phyloP scores from a whole-genome alignment of 805 yeast species.

The Jamesozyma rosinii region DNA sequence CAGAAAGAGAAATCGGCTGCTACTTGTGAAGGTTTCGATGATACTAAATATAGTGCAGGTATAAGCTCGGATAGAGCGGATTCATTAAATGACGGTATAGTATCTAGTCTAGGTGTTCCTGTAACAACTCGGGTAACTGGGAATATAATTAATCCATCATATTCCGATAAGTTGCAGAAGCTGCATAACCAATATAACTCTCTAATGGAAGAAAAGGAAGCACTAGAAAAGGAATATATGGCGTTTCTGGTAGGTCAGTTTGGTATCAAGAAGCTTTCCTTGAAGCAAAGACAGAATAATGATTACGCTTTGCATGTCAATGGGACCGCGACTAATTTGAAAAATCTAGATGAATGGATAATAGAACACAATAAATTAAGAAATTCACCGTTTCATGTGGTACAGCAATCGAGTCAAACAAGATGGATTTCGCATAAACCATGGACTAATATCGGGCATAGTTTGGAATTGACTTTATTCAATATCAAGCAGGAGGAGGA shows the following conservation, averaged over 20 bases:
- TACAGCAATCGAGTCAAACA: slow-evolving; percentile 36
- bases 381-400: slow-evolving; percentile 19
- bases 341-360: slow-evolving; percentile 17
- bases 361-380: slow-evolving; percentile 5
- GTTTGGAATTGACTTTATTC: slow-evolving; percentile 37
- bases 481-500: slow-evolving; percentile 49
- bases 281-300: slow-evolving; percentile 36
- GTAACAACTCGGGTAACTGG: neutral
- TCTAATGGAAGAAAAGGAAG: slow-evolving; percentile 22
- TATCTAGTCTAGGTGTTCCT: neutral
- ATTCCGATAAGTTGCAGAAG: slow-evolving; percentile 24
- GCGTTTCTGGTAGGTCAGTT: slow-evolving; percentile 21
- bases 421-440: slow-evolving; percentile 38
- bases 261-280: slow-evolving; percentile 26
- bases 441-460: slow-evolving; percentile 46
- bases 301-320: slow-evolving; percentile 43
- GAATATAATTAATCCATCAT: slow-evolving; percentile 30
- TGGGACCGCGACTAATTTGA: slow-evolving; percentile 30
- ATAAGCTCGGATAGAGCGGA: neutral
- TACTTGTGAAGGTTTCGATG: neutral
- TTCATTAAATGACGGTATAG: neutral
- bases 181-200: slow-evolving; percentile 31
- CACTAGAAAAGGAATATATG: slow-evolving; percentile 25
- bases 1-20: slow-evolving; percentile 5
- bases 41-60: neutral